These are phyloP conservation scores for Talaromyces sp. DNA, from an alignment of 2,329 filamentous ascomycete genomes.

Conservation along the genomic window DNA sequence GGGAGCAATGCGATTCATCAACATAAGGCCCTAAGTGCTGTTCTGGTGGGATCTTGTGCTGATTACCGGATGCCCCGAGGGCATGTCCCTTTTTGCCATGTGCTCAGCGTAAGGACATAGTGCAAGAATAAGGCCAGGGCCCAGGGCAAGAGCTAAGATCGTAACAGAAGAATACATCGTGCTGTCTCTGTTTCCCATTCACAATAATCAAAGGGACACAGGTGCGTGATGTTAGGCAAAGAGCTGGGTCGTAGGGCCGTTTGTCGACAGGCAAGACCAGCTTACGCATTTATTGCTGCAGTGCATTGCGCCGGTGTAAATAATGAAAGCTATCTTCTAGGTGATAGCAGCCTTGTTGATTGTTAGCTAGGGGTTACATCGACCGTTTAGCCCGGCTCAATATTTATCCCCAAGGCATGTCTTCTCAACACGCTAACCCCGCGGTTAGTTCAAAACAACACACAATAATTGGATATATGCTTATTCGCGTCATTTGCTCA, in stretches of 20 bases:
- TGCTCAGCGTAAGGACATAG: neutral
- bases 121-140: neutral
- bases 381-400: neutral
- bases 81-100: neutral
- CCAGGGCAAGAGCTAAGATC: neutral
- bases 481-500: neutral
- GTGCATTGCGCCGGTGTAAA: neutral
- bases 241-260: neutral
- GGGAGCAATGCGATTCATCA: slow-evolving; percentile 12
- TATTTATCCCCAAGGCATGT: neutral
- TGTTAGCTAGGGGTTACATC: neutral
- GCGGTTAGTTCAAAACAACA: neutral
- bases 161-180: neutral
- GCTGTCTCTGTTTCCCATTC: neutral
- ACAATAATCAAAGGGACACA: neutral
- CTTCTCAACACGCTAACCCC: neutral
- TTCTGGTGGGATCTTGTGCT: neutral
- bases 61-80: neutral
- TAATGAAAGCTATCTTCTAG: neutral
- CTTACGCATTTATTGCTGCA: neutral
- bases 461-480: neutral
- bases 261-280: neutral
- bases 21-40: slow-evolving; percentile 1
- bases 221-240: neutral
- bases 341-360: neutral